phyloP scores from a whole-genome alignment of 805 yeast genomes.

The Schizosaccharomyces pombe region ASM294v3 CU329670.1:3372001-3372500 shows the following conservation, averaged over 20 bases:
- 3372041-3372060: conserved; percentile 40
- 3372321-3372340: background rate
- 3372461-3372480: background rate
- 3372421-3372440: background rate
- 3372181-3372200: conserved; percentile 54
- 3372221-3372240: conserved; percentile 1
- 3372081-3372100: conserved; percentile 13
- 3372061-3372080: conserved; percentile 36
- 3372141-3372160: conserved; percentile 51
- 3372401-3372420: background rate
- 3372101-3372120: conserved; percentile 36
- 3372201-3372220: conserved; percentile 31
- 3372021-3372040: conserved; percentile 16
- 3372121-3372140: conserved; percentile 68
- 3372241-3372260: background rate
- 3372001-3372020: conserved; percentile 49
- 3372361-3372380: conserved; percentile 1
- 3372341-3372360: background rate
- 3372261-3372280: background rate
- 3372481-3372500: background rate
- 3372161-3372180: conserved; percentile 23
- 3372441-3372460: background rate
- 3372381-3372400: background rate
- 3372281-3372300: conserved; percentile 2
- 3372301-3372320: background rate